Evolutionary conservation across 768 basidiomycete species (phyloP).

Genomic region (Suillus cothurnatus): DNA sequence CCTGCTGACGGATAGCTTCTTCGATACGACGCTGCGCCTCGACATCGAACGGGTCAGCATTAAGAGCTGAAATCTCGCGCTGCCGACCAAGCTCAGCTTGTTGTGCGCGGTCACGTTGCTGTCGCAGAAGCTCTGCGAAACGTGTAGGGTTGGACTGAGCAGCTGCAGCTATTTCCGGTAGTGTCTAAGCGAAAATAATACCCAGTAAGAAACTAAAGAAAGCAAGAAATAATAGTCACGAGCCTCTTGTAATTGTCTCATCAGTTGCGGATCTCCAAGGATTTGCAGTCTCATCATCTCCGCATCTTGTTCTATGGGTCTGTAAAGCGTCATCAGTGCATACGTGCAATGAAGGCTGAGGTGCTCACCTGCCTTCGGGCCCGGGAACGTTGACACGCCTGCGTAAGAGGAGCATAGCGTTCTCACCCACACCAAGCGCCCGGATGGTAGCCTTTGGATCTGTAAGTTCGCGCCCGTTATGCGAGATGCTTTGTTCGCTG

Average conservation of each 20-base stretch:
- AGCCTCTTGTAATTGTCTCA: slow-evolving; percentile 74
- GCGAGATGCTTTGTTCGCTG: slow-evolving; percentile 71
- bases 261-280: slow-evolving; percentile 79
- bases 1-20: slow-evolving; percentile 88
- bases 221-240: slow-evolving; percentile 21
- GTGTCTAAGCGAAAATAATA: slow-evolving; percentile 50
- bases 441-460: slow-evolving; percentile 70
- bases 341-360: not conserved
- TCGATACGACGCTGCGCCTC: slow-evolving; percentile 94
- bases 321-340: slow-evolving; percentile 27
- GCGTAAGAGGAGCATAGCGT: slow-evolving; percentile 69
- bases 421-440: slow-evolving; percentile 58
- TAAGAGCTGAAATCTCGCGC: slow-evolving; percentile 66
- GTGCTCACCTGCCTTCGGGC: slow-evolving; percentile 41
- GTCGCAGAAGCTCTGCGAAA: slow-evolving; percentile 74
- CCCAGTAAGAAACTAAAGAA: slow-evolving; percentile 2
- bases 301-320: slow-evolving; percentile 74
- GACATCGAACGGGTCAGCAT: slow-evolving; percentile 88
- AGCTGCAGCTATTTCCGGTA: slow-evolving; percentile 83
- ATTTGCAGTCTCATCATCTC: slow-evolving; percentile 92
- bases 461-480: slow-evolving; percentile 65
- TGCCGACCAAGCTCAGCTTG: slow-evolving; percentile 57
- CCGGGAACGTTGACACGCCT: slow-evolving; percentile 50
- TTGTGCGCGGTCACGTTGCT: slow-evolving; percentile 56
- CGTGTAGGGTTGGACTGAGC: slow-evolving; percentile 66